These are phyloP conservation scores for Aspergillus arachidicola DNA, from an alignment of 2,329 filamentous ascomycete genomes.

Conservation along the genomic window DNA sequence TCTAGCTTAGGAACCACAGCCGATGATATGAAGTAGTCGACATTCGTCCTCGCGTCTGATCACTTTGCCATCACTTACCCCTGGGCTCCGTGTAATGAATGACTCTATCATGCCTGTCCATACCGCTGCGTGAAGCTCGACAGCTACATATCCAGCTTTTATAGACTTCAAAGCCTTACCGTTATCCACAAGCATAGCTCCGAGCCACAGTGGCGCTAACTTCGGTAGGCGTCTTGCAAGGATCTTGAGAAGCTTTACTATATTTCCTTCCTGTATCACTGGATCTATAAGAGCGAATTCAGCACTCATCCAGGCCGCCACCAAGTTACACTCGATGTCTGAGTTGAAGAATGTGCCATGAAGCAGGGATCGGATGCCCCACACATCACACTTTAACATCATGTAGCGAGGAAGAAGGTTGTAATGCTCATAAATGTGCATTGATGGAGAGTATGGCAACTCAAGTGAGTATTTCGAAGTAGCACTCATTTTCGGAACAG, in stretches of 20 bases:
- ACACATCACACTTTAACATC: conserved; percentile 20
- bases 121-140: conserved; percentile 22
- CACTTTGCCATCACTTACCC: conserved; percentile 1
- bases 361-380: conserved; percentile 27
- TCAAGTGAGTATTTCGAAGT: background rate
- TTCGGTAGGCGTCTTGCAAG: background rate
- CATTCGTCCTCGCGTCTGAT: conserved; percentile 26
- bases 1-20: conserved; percentile 15
- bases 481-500: conserved; percentile 17
- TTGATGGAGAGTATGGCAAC: background rate
- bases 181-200: conserved; percentile 17
- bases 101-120: conserved; percentile 21
- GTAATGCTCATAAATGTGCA: background rate
- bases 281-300: conserved; percentile 14
- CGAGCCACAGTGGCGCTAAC: conserved; percentile 22
- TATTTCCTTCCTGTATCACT: background rate
- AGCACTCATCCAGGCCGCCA: conserved; percentile 27
- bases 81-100: conserved; percentile 20
- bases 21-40: conserved; percentile 24
- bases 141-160: conserved; percentile 12
- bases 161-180: conserved; percentile 16
- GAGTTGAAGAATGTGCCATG: conserved; percentile 26
- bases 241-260: background rate
- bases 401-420: background rate
- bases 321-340: conserved; percentile 27